A percentile compares a stretch with the other conserved stretches of the same genome.
These are phyloP conservation scores for Trypanosoma boissoni DNA, from an alignment of 208 protist genomes.

Conservation along the genomic window DNA sequence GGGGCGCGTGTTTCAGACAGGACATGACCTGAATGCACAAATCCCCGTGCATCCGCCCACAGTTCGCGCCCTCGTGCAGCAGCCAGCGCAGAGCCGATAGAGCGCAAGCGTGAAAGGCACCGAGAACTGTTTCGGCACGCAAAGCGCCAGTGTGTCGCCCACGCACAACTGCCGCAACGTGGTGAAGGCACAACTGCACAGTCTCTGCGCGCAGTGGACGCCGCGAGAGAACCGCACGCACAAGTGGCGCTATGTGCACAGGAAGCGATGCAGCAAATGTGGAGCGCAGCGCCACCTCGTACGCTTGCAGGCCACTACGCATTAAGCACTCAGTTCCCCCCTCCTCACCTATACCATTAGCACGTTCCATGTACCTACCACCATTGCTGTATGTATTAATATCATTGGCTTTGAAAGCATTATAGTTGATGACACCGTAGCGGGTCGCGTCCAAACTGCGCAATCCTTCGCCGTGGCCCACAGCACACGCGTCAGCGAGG, in stretches of 20 bases:
- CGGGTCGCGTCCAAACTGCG: no score
- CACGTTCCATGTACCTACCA: no score
- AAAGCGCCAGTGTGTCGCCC: slow-evolving; percentile 14
- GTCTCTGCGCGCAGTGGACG: slow-evolving; percentile 20
- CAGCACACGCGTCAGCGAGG: slow-evolving; percentile 1
- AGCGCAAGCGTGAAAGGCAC: slow-evolving; percentile 24
- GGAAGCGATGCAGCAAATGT: slow-evolving; percentile 21
- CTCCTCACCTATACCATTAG: no score
- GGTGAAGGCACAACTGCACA: slow-evolving; percentile 49
- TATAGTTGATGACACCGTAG: no score
- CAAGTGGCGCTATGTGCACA: slow-evolving; percentile 20
- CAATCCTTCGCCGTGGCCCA: no score
- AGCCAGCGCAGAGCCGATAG: slow-evolving; percentile 20
- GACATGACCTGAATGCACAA: slow-evolving; percentile 32
- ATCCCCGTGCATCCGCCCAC: slow-evolving; percentile 1
- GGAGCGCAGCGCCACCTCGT: slow-evolving; percentile 10
- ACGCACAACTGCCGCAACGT: slow-evolving; percentile 33
- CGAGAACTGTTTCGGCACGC: slow-evolving; percentile 19
- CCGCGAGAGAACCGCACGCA: slow-evolving; percentile 26
- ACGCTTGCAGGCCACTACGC: neutral
- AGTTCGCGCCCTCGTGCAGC: neutral
- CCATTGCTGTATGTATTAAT: no score
- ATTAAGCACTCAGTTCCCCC: no score
- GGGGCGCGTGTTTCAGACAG: slow-evolving; percentile 27
- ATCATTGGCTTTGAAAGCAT: no score